Percentiles rank a stretch among this genome's conserved stretches.
phyloP scores from a whole-genome alignment of 257 asterid genomes.

The Phtheirospermum japonicum region DNA sequence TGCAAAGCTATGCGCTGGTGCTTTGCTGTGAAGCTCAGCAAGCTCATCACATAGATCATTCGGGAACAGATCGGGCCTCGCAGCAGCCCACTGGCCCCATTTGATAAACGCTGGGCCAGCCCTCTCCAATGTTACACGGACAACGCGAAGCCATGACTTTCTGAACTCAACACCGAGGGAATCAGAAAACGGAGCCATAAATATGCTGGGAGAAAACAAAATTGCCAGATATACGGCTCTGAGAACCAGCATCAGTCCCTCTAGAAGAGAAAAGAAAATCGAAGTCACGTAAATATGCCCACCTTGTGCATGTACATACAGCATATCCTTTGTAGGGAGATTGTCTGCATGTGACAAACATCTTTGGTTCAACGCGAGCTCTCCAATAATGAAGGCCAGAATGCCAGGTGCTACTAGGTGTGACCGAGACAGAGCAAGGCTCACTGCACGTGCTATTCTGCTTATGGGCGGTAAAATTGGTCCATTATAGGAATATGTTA shows the following conservation, averaged over 20 bases:
- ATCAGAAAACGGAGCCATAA: constrained; percentile 78
- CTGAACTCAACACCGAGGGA: constrained; percentile 65
- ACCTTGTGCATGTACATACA: constrained; percentile 59
- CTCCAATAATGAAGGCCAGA: constrained; percentile 60
- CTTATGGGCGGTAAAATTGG: constrained; percentile 53
- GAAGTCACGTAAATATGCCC: constrained; percentile 54
- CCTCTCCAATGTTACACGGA: constrained; percentile 69
- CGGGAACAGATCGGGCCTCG: constrained; percentile 88
- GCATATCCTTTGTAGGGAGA: constrained; percentile 45
- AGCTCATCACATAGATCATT: constrained; percentile 72
- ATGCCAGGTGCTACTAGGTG: constrained; percentile 80
- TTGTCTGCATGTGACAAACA: constrained; percentile 55
- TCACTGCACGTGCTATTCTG: constrained; percentile 69
- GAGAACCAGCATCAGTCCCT: constrained; percentile 59
- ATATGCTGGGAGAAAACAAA: constrained; percentile 70
- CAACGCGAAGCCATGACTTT: constrained; percentile 59
- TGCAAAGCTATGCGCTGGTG: constrained; percentile 78
- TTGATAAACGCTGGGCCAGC: constrained; percentile 95
- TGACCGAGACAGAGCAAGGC: constrained; percentile 75
- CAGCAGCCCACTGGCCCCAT: constrained; percentile 99
- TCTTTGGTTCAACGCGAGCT: constrained; percentile 48
- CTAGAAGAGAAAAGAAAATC: constrained; percentile 51
- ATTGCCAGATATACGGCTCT: constrained; percentile 62
- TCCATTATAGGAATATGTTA: constrained; percentile 48
- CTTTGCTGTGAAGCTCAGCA: constrained; percentile 71